Conservation (phyloP, 2,329 filamentous ascomycete species). For the Leptographium flavum region DNA sequence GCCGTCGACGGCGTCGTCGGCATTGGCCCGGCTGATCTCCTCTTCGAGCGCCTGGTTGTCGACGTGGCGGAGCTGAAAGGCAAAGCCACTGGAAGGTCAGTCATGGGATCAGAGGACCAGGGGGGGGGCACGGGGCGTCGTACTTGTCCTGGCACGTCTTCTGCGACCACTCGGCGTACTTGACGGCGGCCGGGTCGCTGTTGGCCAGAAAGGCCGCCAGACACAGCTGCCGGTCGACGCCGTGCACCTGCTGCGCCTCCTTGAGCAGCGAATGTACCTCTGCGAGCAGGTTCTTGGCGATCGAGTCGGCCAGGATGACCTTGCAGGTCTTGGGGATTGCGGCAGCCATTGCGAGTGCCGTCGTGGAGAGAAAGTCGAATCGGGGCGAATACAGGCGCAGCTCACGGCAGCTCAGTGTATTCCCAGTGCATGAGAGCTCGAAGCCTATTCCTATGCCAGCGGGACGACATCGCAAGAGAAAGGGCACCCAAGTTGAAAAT, state of each 20-base stretch:
- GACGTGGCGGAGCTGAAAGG: constrained; percentile 72
- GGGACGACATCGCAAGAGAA: constrained; percentile 2
- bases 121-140: constrained; percentile 23
- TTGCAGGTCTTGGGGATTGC: constrained; percentile 62
- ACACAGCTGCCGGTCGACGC: constrained; percentile 43
- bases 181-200: constrained; percentile 73
- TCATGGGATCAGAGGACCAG: neutral
- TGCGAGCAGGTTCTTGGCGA: constrained; percentile 65
- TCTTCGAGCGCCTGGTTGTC: constrained; percentile 85
- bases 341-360: constrained; percentile 24
- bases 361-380: too few species aligned
- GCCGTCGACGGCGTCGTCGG: constrained; percentile 61
- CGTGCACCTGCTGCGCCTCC: constrained; percentile 44
- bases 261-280: constrained; percentile 67
- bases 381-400: too few species aligned
- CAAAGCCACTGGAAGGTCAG: constrained; percentile 54
- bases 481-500: constrained; percentile 1
- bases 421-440: neutral
- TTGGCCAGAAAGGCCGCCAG: constrained; percentile 90
- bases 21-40: constrained; percentile 71
- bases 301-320: constrained; percentile 76
- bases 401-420: too few species aligned
- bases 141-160: constrained; percentile 95
- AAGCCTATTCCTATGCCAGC: neutral
- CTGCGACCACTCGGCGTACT: constrained; percentile 94